Evolutionary conservation across 805 yeast species (phyloP).

Genomic region (Phaffomyces thermotolerans): DNA sequence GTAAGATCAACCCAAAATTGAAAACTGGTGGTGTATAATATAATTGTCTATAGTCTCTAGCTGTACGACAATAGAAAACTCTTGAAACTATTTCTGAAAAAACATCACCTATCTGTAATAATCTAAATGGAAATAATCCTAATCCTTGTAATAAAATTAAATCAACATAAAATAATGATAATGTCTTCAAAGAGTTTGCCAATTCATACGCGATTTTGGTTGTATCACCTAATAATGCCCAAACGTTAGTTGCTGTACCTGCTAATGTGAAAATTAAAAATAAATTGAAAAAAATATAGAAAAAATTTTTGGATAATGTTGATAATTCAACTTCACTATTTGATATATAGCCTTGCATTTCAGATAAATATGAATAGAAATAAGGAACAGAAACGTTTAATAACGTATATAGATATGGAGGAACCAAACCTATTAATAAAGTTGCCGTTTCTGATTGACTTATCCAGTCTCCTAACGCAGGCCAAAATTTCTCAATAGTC

Average conservation of each 20-base stretch:
- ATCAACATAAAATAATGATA: slow-evolving; percentile 87
- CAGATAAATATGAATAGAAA: slow-evolving; percentile 54
- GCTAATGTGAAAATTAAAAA: slow-evolving; percentile 91
- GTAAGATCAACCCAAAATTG: slow-evolving; percentile 84
- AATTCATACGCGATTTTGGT: slow-evolving; percentile 81
- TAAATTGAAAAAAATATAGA: slow-evolving; percentile 88
- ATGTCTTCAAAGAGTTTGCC: slow-evolving; percentile 72
- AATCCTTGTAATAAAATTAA: slow-evolving; percentile 73
- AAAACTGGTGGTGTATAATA: slow-evolving; percentile 81
- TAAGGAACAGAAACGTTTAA: slow-evolving; percentile 81
- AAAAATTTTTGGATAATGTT: slow-evolving; percentile 85
- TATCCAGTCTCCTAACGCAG: slow-evolving; percentile 65
- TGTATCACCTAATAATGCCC: slow-evolving; percentile 81
- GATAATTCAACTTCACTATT: slow-evolving; percentile 92
- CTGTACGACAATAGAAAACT: slow-evolving; percentile 56
- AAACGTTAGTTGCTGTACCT: slow-evolving; percentile 77
- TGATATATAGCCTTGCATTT: slow-evolving; percentile 84
- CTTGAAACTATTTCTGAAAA: slow-evolving; percentile 61
- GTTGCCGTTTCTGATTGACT: slow-evolving; percentile 59
- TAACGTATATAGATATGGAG: slow-evolving; percentile 84
- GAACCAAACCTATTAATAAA: slow-evolving; percentile 79
- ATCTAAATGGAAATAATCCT: slow-evolving; percentile 84
- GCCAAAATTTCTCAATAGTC: slow-evolving; percentile 77
- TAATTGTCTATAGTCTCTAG: slow-evolving; percentile 68
- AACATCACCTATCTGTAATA: slow-evolving; percentile 72